Conservation (phyloP, 2,329 filamentous ascomycete genomes). For the Alternaria sp. region DNA sequence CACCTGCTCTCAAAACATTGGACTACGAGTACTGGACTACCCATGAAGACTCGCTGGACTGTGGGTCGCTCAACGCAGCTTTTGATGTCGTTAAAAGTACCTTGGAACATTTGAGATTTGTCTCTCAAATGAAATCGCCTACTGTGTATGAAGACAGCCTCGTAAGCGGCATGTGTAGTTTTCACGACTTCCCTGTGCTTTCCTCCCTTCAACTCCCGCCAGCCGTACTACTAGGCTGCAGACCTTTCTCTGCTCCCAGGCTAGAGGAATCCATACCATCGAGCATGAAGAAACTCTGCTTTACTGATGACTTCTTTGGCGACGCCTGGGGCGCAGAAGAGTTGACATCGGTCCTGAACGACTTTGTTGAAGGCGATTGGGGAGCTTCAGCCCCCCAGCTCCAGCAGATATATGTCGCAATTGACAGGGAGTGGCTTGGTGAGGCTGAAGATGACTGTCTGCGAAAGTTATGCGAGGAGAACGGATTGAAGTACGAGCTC, state of each 20-base stretch:
- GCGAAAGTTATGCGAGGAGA: background rate
- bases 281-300: background rate
- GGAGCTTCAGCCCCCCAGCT: background rate
- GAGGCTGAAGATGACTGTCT: background rate
- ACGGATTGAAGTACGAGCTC: background rate
- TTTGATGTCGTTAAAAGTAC: background rate
- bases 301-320: background rate
- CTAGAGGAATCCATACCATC: background rate
- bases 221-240: background rate
- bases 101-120: background rate
- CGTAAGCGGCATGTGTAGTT: background rate
- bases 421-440: background rate
- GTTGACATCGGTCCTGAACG: background rate
- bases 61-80: background rate
- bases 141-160: background rate
- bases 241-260: background rate
- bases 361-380: background rate
- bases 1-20: background rate
- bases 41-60: background rate
- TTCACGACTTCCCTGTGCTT: background rate
- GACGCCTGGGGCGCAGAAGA: background rate
- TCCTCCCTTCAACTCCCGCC: background rate
- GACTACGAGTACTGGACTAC: slow-evolving; percentile 1
- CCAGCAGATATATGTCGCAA: background rate
- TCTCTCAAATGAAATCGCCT: background rate